Percentiles rank a stretch among this genome's conserved stretches.
Evolutionary conservation across 1,284 basidiomycete genomes (phyloP).

Genomic region (Tylopilus sp.): DNA sequence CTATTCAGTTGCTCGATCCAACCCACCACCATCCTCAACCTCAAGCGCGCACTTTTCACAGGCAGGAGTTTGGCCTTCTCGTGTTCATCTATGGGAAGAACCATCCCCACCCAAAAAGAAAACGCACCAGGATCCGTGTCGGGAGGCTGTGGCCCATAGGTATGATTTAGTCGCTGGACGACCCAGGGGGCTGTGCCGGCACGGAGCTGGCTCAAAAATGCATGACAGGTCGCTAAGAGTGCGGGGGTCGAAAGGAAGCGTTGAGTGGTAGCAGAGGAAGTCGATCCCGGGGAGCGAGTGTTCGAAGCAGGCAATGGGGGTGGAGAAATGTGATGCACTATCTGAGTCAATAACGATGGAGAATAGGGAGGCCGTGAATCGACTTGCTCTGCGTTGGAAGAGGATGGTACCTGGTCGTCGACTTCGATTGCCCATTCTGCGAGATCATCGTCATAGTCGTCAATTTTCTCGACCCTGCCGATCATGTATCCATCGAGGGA

Average conservation of each 20-base stretch:
- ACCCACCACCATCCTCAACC: conserved; percentile 81
- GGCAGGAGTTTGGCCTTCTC: conserved; percentile 95
- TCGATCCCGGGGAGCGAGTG: conserved; percentile 12
- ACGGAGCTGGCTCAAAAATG: conserved; percentile 77
- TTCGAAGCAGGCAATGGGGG: conserved; percentile 1
- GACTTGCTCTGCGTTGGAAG: conserved; percentile 9
- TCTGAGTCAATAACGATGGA: conserved; percentile 15
- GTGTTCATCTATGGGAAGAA: conserved; percentile 92
- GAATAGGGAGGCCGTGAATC: conserved; percentile 12
- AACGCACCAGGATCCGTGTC: conserved; percentile 65
- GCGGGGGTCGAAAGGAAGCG: conserved; percentile 53
- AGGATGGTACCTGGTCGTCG: conserved; percentile 14
- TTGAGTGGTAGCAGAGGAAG: conserved; percentile 15
- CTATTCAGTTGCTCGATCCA: conserved; percentile 85
- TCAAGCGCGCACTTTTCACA: conserved; percentile 73
- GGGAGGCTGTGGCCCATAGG: conserved; percentile 72
- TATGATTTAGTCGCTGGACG: conserved; percentile 76
- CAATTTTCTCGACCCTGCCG: conserved; percentile 70
- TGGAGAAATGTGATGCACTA: conserved; percentile 12
- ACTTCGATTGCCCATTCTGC: conserved; percentile 31
- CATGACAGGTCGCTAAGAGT: conserved; percentile 73
- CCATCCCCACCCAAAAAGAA: conserved; percentile 87
- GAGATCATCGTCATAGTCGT: conserved; percentile 46
- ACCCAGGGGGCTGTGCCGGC: conserved; percentile 89
- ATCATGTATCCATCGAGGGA: conserved; percentile 87